Base-by-base conservation (phyloP, 768 basidiomycete genomes). In the Trametes meyenii region DNA sequence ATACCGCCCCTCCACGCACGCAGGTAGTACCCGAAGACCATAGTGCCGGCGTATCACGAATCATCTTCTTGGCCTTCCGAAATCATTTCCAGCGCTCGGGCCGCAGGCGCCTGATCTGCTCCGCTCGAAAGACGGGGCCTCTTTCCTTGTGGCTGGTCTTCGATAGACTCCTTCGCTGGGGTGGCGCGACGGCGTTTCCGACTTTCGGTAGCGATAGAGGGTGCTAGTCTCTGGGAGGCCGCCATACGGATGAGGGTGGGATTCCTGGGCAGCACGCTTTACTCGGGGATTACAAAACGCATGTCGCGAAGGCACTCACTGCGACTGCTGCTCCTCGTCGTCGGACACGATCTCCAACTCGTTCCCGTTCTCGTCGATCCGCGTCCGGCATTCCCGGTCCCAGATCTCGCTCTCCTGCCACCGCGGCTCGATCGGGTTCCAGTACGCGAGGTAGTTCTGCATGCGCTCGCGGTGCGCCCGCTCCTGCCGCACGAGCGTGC, bases 361-460 rank as follows among this genome's bases (percentile, higher is more conserved):
- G 12, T 44, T 33, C 13, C 50, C 57, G 6, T 50, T 23, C 24
- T 58, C 56, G 40, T 58, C 57, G 36, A 48, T 19, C 26, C 39
- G 39, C 8, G 55, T 57, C 24, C 39, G 56, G 6, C 29, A 23
- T 21, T 51, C 57, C 44, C 23, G 36, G 45, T 58, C 57, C 62
- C 62, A 63, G 24, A 63, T 53, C 38, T 52, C 56, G 12, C 23
- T 42, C 19, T 58, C 56, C 19, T 24, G 21, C 62, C 62, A 63
- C 23, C 24, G 13, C 44, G 56, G 43, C 45, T 50, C 38, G 26
- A 50, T 29, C 26, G 39, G 29, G 40, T 63, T 48, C 38, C 52
- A 53, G 40, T 55, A 52, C 38, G 53, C 51, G 16, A 63, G 45
- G 33, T 26, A 63, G 29, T 35, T 24, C 33, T 21, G 36, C 56